A percentile compares a stretch with the other conserved stretches of the same genome.
phyloP scores from a whole-genome alignment of 2,329 filamentous ascomycete species.

The Westerdykella sp. region DNA sequence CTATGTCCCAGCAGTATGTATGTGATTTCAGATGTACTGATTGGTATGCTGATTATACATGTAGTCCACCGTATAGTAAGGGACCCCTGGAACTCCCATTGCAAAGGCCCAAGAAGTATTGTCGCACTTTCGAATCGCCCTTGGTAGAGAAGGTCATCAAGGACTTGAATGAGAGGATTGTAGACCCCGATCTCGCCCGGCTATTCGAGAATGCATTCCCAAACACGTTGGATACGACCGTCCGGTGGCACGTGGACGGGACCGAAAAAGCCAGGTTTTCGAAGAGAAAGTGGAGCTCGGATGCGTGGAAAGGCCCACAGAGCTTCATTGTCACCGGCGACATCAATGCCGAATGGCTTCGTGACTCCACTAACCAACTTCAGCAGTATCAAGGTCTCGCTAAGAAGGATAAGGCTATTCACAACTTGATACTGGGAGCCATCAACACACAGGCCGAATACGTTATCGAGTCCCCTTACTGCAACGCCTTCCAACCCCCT shows the following conservation, averaged over 20 bases:
- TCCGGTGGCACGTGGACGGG: conserved; percentile 75
- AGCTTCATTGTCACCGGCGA: conserved; percentile 92
- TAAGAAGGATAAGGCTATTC: conserved; percentile 70
- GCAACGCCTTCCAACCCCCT: conserved; percentile 96
- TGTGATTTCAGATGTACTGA: conserved; percentile 19
- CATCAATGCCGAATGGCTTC: conserved; percentile 87
- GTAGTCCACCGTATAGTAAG: conserved; percentile 68
- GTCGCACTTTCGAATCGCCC: conserved; percentile 82
- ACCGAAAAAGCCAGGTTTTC: conserved; percentile 38
- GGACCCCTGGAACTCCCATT: conserved; percentile 76
- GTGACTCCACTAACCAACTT: conserved; percentile 90
- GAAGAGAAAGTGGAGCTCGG: conserved; percentile 30
- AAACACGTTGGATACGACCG: conserved; percentile 82
- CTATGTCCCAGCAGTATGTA: conserved; percentile 57
- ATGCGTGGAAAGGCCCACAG: conserved; percentile 75
- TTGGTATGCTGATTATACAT: conserved; percentile 5
- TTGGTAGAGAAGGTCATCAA: conserved; percentile 83
- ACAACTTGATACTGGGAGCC: conserved; percentile 77
- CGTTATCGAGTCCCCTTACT: conserved; percentile 91
- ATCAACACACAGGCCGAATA: conserved; percentile 96
- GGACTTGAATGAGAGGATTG: conserved; percentile 71
- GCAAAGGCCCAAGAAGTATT: conserved; percentile 73
- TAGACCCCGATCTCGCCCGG: conserved; percentile 79
- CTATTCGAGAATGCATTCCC: conserved; percentile 95
- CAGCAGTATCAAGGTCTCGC: conserved; percentile 82